phyloP scores from a whole-genome alignment of 768 basidiomycete genomes.

The Albatrellus ellisii region DNA sequence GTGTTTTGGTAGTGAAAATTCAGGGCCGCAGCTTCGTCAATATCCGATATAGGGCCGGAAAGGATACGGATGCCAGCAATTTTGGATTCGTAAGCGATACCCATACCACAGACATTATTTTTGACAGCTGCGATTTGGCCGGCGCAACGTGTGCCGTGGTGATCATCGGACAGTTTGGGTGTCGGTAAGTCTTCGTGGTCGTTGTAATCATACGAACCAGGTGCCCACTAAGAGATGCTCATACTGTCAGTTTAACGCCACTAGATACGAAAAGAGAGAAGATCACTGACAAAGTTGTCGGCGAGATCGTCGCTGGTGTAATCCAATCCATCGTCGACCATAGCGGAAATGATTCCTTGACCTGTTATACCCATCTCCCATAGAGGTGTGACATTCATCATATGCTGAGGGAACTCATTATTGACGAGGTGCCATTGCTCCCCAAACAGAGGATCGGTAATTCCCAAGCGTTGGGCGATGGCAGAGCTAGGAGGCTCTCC shows the following conservation, averaged over 20 bases:
- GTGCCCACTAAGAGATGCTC: constrained; percentile 44
- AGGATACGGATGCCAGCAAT: constrained; percentile 93
- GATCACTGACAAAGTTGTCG: constrained; percentile 74
- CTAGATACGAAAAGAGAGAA: background rate
- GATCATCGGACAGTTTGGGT: constrained; percentile 81
- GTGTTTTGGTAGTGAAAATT: constrained; percentile 91
- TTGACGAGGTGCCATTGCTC: constrained; percentile 96
- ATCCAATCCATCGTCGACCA: constrained; percentile 95
- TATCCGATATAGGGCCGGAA: constrained; percentile 87
- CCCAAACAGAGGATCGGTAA: constrained; percentile 72
- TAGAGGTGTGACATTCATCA: constrained; percentile 85
- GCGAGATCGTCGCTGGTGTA: constrained; percentile 78
- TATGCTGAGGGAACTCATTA: constrained; percentile 63
- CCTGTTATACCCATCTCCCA: constrained; percentile 92
- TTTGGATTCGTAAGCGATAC: constrained; percentile 84
- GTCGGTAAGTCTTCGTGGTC: constrained; percentile 81
- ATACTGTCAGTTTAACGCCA: background rate
- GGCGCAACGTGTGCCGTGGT: constrained; percentile 95
- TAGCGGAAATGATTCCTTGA: constrained; percentile 69
- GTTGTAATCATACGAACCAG: constrained; percentile 92
- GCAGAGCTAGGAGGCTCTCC: constrained; percentile 19
- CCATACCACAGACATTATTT: constrained; percentile 89
- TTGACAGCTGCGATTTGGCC: constrained; percentile 91
- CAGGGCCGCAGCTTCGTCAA: constrained; percentile 89
- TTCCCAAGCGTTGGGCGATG: constrained; percentile 46